Base-by-base conservation (phyloP, 2,329 filamentous ascomycete genomes). In the Purpureocillium lavendulum region DNA sequence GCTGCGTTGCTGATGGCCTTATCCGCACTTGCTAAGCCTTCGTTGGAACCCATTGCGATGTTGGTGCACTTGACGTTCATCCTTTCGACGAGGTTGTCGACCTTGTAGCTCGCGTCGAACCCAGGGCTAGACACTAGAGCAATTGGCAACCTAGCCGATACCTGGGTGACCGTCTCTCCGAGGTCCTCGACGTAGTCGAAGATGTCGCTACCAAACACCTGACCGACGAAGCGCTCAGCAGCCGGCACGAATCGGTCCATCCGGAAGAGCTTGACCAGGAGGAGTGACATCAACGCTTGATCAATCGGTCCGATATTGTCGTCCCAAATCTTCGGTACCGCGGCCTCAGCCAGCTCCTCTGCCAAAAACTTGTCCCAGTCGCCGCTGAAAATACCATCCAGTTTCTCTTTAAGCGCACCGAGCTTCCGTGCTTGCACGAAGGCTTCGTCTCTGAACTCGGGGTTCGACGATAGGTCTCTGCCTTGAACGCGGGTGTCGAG, bases 101-200 rank as follows among this genome's bases (percentile, higher is more conserved):
- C 92, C 71, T 98, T 98, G 79, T 97, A 98, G 59, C 87, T 95
- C 39, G 94, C 94, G 62, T 98, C 92, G 59, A 98, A 98, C 30
- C 92, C 92, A 44, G 90, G 88, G 54, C 84, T 96, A 6, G 92
- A 98, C 53, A 90, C 90, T 29, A 98, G 75, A 4, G 92, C 84
- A 49, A 98, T 85, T 9, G 92, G 92, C 3, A 87, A 81, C 26
- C 80, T 86, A 24, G 90, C 81, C 6, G 82, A 82, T 38, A 95
- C 87, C 61, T 94, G 83, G 38, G 81, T 76, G 41, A 94, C 85
- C 14, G 92, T 90, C 43, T 85, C 79, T 56, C 83, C 82, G 35
- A 98, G 75, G 57, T 97, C 89, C 54, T 90, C 87, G 36, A 82
- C 82, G 35, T 85, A 77, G 49, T 96, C 87, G 41, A 95, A 81